Evolutionary conservation across 2,329 filamentous ascomycete species (phyloP), one percentile per base, ranked within the genome.

Genomic region (Arthroderma sp.): DNA sequence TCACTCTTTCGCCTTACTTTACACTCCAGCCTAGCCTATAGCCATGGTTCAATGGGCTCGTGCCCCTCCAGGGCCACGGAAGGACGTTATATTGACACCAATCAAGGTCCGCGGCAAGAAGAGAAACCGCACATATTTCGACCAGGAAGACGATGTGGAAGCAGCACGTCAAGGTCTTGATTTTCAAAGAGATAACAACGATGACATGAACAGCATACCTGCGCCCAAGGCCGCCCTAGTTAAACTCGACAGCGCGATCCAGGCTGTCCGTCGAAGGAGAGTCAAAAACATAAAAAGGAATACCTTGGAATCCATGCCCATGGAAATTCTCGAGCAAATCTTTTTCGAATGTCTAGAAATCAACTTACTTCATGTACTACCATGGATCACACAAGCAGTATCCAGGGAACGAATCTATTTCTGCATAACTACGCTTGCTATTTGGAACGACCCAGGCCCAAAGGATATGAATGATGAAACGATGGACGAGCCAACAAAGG

Each of bases 241-340:
- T 5, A 54, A 54, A 6, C 31, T 2, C 8, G 17, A 23, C 3
- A 15, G 15, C 17, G 7, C 21, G 17, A 25, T 21, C 17, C 25
- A 23, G 2, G 11, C 4, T 23, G 31, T 17, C 6, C 15, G 1
- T 33, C n/a, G 25, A 33, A 33, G 28, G 2, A 52, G 17, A 35
- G 5, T 17, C 7, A 52, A n/a, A n/a, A n/a, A 11, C 17, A 2
- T 4, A 6, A 23, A 5, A n/a, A n/a, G 47, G 9, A 35, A 15
- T 39, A 44, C 54, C 15, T 19, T 81, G 11, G 77, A 81, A 62
- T 58, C 61, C 3, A 68, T 81, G 0, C 79, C 79, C 0, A 64
- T 71, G 2, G 78, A 81, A 63, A 64, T 81, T 11, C 68, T 80
- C n/a, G 74, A 80, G 61, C 68, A 72, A 41, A 79, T 81, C 49